Evolutionary conservation across 2,329 filamentous ascomycete species (phyloP).

Genomic region (Capronia americana): DNA sequence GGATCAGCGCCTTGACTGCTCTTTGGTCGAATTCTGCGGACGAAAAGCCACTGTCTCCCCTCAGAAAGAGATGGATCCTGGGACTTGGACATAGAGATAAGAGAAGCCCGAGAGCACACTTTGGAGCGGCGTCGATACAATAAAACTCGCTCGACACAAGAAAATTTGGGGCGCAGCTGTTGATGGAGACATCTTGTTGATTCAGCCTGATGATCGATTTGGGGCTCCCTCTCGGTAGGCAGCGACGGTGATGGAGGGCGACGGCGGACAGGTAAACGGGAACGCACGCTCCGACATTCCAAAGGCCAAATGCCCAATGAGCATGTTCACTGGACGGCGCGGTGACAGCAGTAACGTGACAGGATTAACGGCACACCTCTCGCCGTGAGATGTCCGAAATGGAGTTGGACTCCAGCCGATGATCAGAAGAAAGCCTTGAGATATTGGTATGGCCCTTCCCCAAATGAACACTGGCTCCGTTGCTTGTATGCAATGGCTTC

Average conservation of each 20-base stretch:
- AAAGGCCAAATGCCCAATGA: background rate
- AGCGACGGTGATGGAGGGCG: background rate
- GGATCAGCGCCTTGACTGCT: background rate
- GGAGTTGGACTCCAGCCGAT: background rate
- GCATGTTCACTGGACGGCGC: background rate
- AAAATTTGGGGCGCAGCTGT: background rate
- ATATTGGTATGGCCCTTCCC: background rate
- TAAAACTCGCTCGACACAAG: background rate
- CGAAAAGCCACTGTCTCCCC: background rate
- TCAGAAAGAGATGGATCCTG: background rate
- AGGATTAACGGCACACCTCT: background rate
- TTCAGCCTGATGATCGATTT: background rate
- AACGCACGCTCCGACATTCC: background rate
- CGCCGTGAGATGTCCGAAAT: background rate
- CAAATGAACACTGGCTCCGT: background rate
- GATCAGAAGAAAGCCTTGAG: background rate
- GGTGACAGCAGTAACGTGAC: background rate
- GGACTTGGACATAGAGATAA: background rate
- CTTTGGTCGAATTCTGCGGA: background rate
- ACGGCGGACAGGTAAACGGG: background rate
- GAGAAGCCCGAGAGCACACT: background rate
- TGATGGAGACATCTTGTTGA: background rate
- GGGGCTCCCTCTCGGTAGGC: background rate
- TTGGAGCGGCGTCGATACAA: background rate
- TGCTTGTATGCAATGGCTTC: too few species aligned